A percentile compares a stretch with the other conserved stretches of the same genome.
phyloP scores from a whole-genome alignment of 345 rosid species.

The Moricandia arvensis region DNA sequence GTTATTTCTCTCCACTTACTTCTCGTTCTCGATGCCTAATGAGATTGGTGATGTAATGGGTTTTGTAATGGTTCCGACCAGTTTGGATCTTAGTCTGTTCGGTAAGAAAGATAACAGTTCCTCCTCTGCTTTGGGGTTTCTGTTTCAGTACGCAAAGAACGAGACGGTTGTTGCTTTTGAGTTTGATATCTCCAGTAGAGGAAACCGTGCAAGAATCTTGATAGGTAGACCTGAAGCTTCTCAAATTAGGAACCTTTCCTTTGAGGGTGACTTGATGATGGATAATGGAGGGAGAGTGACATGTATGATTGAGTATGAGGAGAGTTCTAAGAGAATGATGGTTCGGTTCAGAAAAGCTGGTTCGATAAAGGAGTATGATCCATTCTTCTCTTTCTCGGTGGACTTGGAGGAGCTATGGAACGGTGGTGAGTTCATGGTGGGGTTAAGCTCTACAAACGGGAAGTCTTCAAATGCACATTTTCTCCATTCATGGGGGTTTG shows the following conservation, averaged over 20 bases:
- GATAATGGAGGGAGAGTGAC: slow-evolving; percentile 57
- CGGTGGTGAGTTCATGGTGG: slow-evolving; percentile 48
- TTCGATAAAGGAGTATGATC: slow-evolving; percentile 52
- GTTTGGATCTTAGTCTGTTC: slow-evolving; percentile 40
- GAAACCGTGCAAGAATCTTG: slow-evolving; percentile 54
- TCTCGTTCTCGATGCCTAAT: slow-evolving; percentile 64
- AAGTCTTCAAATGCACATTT: slow-evolving; percentile 55
- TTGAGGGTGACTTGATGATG: slow-evolving; percentile 37
- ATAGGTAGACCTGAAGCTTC: slow-evolving; percentile 54
- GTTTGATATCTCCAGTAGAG: slow-evolving; percentile 49
- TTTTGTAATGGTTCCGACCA: slow-evolving; percentile 62
- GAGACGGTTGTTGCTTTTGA: slow-evolving; percentile 39
- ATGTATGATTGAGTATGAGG: slow-evolving; percentile 80
- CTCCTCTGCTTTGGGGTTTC: slow-evolving; percentile 39
- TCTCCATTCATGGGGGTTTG: slow-evolving; percentile 68
- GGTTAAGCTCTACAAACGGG: slow-evolving; percentile 64
- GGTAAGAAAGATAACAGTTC: slow-evolving; percentile 32
- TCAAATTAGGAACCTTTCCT: slow-evolving; percentile 36
- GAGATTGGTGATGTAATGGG: slow-evolving; percentile 53
- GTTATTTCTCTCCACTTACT: slow-evolving; percentile 61
- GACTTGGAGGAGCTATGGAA: slow-evolving; percentile 56
- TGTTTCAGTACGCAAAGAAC: slow-evolving; percentile 6
- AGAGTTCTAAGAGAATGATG: slow-evolving; percentile 62
- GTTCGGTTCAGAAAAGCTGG: slow-evolving; percentile 57
- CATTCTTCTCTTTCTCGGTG: slow-evolving; percentile 53